Evolutionary conservation across 2,329 filamentous ascomycete species (phyloP), one percentile per base, ranked within the genome.

Genomic region (Leptodontidium sp.): DNA sequence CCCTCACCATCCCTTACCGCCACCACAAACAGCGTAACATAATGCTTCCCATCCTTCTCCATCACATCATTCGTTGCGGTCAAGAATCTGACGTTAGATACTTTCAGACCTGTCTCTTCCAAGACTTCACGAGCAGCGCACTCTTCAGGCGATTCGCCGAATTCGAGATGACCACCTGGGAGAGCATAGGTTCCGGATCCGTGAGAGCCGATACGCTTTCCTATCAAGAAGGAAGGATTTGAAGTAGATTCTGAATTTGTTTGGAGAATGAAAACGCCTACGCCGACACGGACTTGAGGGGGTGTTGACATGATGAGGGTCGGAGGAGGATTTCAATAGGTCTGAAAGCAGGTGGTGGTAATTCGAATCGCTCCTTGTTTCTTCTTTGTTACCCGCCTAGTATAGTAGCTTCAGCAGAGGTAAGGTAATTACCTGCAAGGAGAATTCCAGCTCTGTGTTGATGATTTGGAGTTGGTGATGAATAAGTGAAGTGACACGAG

Each of bases 151-250:
- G 82, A 83, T 77, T 95, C 92, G 70, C 86, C 86, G 67, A 87
- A 86, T 70, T 95, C 92, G 17, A 94, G 85, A 74, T 95, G 91
- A 0, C 92, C 93, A 26, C 92, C 92, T 0, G 92, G 91, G 15
- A 93, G 85, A 61, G 89, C 89, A 80, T 86, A 88, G 0, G 86
- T 89, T 0, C 87, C 89, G 12, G 70, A 58, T 0, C 71, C 71
- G 64, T 71, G 70, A 4, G 71, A 69, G 17, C 57, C 65, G 17
- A 69, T 57, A n/a, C 70, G 69, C 21, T 70, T 70, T 11, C 70
- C 73, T 3, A 73, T 49, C 14, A 73, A 65, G 61, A 73, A 73
- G 2, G 53, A 15, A 14, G 70, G 71, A 47, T 66, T 68, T 3
- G 53, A 11, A 43, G 63, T 24, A 6, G 47, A 58, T 24, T 69